Evolutionary conservation across 176 grass and related monocot genomes (phyloP), one percentile per base, ranked within the genome.

Genomic region (Melocanna baccifera): DNA sequence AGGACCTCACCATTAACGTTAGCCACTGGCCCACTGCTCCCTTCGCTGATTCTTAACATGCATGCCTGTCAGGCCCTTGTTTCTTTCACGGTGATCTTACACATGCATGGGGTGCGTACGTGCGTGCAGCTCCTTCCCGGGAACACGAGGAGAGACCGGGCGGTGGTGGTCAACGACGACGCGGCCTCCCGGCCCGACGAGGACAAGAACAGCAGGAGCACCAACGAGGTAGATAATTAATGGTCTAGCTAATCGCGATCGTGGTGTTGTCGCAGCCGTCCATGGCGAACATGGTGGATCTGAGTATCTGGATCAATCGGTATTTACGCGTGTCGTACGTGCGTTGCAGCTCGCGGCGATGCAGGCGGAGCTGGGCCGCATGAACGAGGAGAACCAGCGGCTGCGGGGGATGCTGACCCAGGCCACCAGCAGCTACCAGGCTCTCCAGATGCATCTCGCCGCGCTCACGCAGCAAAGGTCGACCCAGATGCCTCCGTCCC

Each of bases 321-420:
- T 28, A 46, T 61, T 51, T 0, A 50, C 56, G 53, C 55, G 53
- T 16, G 42, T 20, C 20, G 28, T 22, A 4, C 36, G 19, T 12
- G 19, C 75, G 66, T 12, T 71, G 70, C 91, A 96, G 94, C 26
- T 93, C 1, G 82, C 85, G 4, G 79, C 42, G 67, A 85, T 95
- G 93, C 85, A 93, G 83, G 85, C 87, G 36, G 93, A 98, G 83
- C 73, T 98, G 13, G 68, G 51, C 2, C 89, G 93, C 34, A 90
- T 98, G 93, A 95, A 92, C 46, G 91, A 98, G 64, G 96, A 98
- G 91, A 98, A 98, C 86, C 93, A 98, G 73, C 83, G 89, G 22
- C 86, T 98, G 63, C 88, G 75, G 34, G 92, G 62, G 69, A 92
- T 93, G 87, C 86, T 98, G 22, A 70, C 62, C 67, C 96, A 98